Base-by-base conservation (phyloP, 805 yeast species). In the Teunomyces tritomae region DNA sequence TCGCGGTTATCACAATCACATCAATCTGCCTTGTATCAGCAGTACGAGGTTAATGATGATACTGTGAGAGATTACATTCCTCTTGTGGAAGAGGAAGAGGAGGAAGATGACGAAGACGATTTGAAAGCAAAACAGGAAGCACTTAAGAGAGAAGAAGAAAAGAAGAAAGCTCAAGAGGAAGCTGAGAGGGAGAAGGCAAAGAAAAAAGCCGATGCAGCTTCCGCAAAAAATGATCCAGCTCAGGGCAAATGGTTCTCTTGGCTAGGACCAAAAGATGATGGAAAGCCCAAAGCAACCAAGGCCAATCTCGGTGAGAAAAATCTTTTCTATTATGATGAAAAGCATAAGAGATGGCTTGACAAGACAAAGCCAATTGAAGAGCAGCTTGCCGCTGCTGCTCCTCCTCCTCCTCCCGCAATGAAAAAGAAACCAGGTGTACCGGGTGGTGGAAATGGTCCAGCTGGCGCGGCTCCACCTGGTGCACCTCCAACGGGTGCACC, bases 231-330 rank as follows among this genome's bases (percentile, higher is more conserved):
- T 14, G 54, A 50, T 33, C 49, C 51, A 2, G 39, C 47, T 13
- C 39, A 45, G 1, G 46, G 43, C 10, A 47, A 46, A 5, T 87
- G 96, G 88, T 67, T 86, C 49, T 73, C 78, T 47, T 67, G 62
- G 61, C 51, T 62, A 26, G 61, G 74, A 39, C 40, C 40, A 24
- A 74, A 71, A 52, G 76, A 76, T 39, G 78, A 80, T 27, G 84
- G 80, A 41, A 87, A 81, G 45, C 89, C 88, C 34, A 88, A 87
- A 59, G 87, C 90, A 0, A 77, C 84, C 51, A 80, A 82, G 53
- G 98, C 97, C 32, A 89, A 94, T 55, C 69, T 94, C 45, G 99
- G 98, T 9, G 88, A 86, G 48, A 78, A 82, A 49, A 85, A 76
- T 60, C 72, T 79, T 13, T 85, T 94, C 61, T 78, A 80, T 58